Base-by-base conservation (phyloP, 2,329 filamentous ascomycete genomes). In the Hymenoscyphus occultus region DNA sequence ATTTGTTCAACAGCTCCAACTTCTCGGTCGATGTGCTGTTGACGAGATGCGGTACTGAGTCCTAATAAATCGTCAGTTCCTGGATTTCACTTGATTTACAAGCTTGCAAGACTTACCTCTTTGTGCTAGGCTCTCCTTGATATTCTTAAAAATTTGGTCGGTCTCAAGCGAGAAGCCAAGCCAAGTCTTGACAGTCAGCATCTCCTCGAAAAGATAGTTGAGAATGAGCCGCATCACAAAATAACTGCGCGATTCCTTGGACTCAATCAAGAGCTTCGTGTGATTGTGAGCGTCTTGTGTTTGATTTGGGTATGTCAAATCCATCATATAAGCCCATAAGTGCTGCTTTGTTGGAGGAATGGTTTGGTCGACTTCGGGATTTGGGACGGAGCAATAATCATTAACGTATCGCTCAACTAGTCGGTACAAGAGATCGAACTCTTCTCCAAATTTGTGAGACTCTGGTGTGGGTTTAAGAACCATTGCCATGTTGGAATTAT, bases 151-250 rank as follows among this genome's bases (percentile, higher is more conserved):
- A 7, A 42, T 63, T 28, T 65, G 61, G 2, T 74, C 69, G 7
- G 72, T 72, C 5, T 69, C 62, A 0, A 71, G 54, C 19, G 73
- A 73, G 61, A 75, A 77, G 0, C 71, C 72, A 51, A 75, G 69
- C 73, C 77, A 81, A 0, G 75, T 73, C 28, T 76, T 71, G 2
- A 74, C 54, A 13, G 64, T 68, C 66, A 79, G 74, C 48, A 80
- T 72, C 16, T 76, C 69, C 32, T 75, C 69, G 19, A 77, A 68
- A 4, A 79, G 71, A 62, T 78, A 80, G 31, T 77, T 74, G 19
- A 78, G 64, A 1, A 77, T 63, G 54, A 81, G 73, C 51, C 79
- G 75, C 64, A 77, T 73, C n/a, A 80, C 68, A 45, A 80, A 77
- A 68, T 74, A 77, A 2, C 68, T 65, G 16, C 78, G 74, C 2